Base-by-base conservation (phyloP, 177 flowering plant genomes). In the Vitis hybrid region DNA sequence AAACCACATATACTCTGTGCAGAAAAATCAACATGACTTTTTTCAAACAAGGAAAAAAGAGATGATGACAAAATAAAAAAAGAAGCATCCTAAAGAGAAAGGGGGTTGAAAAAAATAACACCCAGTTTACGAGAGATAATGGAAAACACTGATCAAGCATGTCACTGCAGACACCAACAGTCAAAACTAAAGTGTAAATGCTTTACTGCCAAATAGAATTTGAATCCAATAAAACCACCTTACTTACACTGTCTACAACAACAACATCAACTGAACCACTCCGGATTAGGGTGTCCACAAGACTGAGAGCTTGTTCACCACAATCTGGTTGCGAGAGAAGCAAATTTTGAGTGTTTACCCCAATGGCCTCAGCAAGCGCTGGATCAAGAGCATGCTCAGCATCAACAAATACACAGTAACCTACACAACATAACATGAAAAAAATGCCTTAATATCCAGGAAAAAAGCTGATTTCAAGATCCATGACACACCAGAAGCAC, bases 341-440 rank as follows among this genome's bases (percentile, higher is more conserved):
- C 78, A 95, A 77, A 74, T 93, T 90, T 69, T 77, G 80, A 54
- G 94, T 88, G 63, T 95, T 85, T 45, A 95, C 98, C n/a, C 99
- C 99, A 80, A 93, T 88, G 55, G 93, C 69, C 81, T 87, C 85
- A 34, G 99, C 99, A 16, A 95, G 74, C 7, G 90, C 50, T 54
- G 93, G 89, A 82, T 95, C 94, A 73, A 95, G 96, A 60, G 98
- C 96, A 84, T 91, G 97, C 79, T 93, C 99, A 22, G 98, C 98
- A 82, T 93, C 97, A 69, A 93, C 82, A 76, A 90, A 91, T 48
- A 82, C 98, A 77, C 98, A 94, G 65, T 82, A 86, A 29, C 90
- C 98, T 94, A 72, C 76, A 81, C 4, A 15, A 60, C 39, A 68
- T 18, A 26, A n/a, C 9, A 70, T 1, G 5, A 55, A 63, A 56